Evolutionary conservation across 2,329 filamentous ascomycete genomes (phyloP), one percentile per base, ranked within the genome.

Genomic region (Bipolaris cookei): DNA sequence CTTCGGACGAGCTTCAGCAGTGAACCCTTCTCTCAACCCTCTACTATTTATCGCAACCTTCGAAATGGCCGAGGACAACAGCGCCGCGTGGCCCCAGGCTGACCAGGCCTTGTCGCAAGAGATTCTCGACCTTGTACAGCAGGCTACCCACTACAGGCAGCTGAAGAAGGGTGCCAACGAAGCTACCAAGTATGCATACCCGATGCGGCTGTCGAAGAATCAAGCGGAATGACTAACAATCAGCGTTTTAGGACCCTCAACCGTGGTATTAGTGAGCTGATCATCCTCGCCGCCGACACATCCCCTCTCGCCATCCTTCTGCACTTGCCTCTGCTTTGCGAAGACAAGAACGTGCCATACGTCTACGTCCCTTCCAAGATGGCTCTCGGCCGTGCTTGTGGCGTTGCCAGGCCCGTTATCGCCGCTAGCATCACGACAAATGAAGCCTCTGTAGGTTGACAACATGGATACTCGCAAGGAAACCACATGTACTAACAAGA

Each of bases 371-470:
- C 81, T 90, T 94, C 86, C 79, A 96, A 96, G 86, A 90, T 92
- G 71, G 90, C 91, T 52, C 87, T 68, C n/a, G 70, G 70, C 21
- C 63, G 70, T 43, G 93, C 94, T 46, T 95, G 91, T 75, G 94
- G 94, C 84, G 94, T 97, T 61, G 89, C 86, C 74, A 86, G 94
- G 57, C 84, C 92, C 54, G 93, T 98, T 60, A 97, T 98, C 70
- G 89, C 91, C 38, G 88, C 87, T 61, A 88, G 85, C 72, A 96
- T 98, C 80, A 97, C 92, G 67, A 92, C 90, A 56, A 79, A 79
- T 67, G 76, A 78, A 58, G 76, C 74, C 32, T 70, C 79, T 41
- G 45, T 48, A 48, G 28, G 45, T 48, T 7, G 8, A 18, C 4
- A 18, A 25, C 11, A 18, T 4, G 7, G 2, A 42, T 14, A 16